Base-by-base conservation (phyloP, 1,139 yeast genomes). In the Eremothecium coryli region DNA sequence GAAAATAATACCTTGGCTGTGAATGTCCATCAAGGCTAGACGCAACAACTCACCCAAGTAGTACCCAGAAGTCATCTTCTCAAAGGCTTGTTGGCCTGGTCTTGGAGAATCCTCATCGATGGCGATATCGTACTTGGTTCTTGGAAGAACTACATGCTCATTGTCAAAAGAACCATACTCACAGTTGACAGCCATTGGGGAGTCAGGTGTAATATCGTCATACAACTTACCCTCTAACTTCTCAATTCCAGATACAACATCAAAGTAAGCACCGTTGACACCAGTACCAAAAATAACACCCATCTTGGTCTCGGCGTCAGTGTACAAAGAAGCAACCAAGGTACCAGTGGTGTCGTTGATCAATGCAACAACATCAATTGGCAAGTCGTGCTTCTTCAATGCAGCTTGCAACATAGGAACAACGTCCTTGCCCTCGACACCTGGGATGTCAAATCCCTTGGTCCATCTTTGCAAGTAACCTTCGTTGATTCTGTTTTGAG, bases 311-410 rank as follows among this genome's bases (percentile, higher is more conserved):
- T 75, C 76, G 23, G 90, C 75, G 56, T 90, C 95, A 38, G 93
- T 73, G 65, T 90, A 90, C 68, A 81, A 76, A 34, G 97, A 86
- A 26, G 98, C 97, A 42, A 90, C 95, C 54, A 90, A 70, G 31
- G 98, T 90, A 58, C 98, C 98, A 32, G 95, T 84, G 46, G 98
- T 90, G 62, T 90, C 98, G 63, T 90, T 90, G 61, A 90, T 88
- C 57, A 90, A 68, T 26, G 98, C 95, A 41, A 84, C 88, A 38
- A 88, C 93, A 34, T 76, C 69, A 52, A 88, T 81, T 45, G 96
- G 95, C 36, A 85, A 75, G 16, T 70, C 60, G 44, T 68, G 61
- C 50, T 70, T 70, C 45, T 72, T 65, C 46, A 90, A 68, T 30
- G 94, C 84, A 7, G 64, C 65, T 63, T 82, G 93, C 52, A 90